A percentile compares a stretch with the other conserved stretches of the same genome.
phyloP scores from a whole-genome alignment of 2,329 filamentous ascomycete genomes.

The Claviceps spartinae region DNA sequence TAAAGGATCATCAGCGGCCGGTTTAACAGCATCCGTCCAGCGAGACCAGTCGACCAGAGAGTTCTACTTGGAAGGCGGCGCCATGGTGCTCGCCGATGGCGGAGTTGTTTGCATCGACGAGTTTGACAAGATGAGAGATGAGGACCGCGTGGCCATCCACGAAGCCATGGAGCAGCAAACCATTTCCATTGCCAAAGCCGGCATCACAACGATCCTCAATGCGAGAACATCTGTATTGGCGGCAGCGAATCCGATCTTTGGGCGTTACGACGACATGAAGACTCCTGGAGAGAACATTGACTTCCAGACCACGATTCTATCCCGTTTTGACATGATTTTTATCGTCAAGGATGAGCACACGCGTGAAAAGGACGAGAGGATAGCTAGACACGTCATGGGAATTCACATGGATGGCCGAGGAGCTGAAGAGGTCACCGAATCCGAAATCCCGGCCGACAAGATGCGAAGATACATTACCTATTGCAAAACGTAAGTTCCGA shows the following conservation, averaged over 20 bases:
- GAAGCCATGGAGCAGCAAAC: slow-evolving; percentile 99
- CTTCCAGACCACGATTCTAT: slow-evolving; percentile 96
- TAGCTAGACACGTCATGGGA: slow-evolving; percentile 93
- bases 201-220: slow-evolving; percentile 96
- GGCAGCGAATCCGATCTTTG: slow-evolving; percentile 94
- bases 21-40: slow-evolving; percentile 94
- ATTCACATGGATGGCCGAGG: slow-evolving; percentile 89
- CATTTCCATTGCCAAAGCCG: slow-evolving; percentile 96
- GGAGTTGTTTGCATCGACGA: slow-evolving; percentile 98
- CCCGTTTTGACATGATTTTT: slow-evolving; percentile 99
- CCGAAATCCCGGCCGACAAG: slow-evolving; percentile 87
- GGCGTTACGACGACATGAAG: slow-evolving; percentile 95
- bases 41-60: slow-evolving; percentile 83
- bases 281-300: slow-evolving; percentile 97
- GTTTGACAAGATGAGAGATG: slow-evolving; percentile 99
- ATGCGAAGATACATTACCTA: slow-evolving; percentile 97
- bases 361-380: slow-evolving; percentile 75
- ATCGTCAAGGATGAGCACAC: slow-evolving; percentile 95
- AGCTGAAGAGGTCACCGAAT: slow-evolving; percentile 67
- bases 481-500: slow-evolving; percentile 65
- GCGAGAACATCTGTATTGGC: slow-evolving; percentile 89
- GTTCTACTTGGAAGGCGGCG: slow-evolving; percentile 95
- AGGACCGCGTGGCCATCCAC: slow-evolving; percentile 94
- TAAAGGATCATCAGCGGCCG: slow-evolving; percentile 92
- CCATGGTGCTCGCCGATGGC: slow-evolving; percentile 94